phyloP scores from a whole-genome alignment of 306 rosid species.

The Lablab purpureus region DNA sequence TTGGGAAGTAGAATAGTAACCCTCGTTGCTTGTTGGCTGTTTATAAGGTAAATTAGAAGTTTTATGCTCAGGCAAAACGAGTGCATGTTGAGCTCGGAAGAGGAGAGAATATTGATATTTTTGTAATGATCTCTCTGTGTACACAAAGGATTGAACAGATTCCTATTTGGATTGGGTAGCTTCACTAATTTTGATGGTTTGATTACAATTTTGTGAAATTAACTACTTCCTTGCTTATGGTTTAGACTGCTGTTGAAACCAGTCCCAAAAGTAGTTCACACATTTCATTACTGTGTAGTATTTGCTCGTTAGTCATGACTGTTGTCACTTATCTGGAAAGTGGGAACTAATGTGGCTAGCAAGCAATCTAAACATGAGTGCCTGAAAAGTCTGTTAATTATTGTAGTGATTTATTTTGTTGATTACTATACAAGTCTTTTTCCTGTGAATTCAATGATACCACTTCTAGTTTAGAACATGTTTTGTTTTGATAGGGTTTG shows the following conservation, averaged over 20 bases:
- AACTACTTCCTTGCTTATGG: background rate
- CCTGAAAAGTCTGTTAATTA: background rate
- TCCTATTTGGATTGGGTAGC: background rate
- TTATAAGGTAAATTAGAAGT: no score
- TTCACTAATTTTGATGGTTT: background rate
- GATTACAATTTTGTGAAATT: background rate
- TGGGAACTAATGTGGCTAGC: constrained; percentile 8
- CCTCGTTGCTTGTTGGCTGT: no score
- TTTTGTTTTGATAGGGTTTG: background rate
- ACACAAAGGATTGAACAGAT: background rate
- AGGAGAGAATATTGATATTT: background rate
- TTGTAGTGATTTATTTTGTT: background rate
- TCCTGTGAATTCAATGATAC: background rate
- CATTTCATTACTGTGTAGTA: background rate
- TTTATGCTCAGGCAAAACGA: no score
- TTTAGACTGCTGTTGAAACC: background rate
- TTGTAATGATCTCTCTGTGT: background rate
- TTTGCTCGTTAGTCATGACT: background rate
- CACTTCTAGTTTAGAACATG: background rate
- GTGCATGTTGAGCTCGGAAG: no score
- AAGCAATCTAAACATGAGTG: background rate
- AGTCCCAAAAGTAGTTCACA: background rate
- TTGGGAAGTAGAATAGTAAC: no score
- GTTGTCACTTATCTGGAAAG: background rate
- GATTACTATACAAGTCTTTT: background rate